Percentiles rank a stretch among this genome's conserved stretches.
Evolutionary conservation across 2,329 filamentous ascomycete species (phyloP).

Genomic region (Ophiostoma sp.): DNA sequence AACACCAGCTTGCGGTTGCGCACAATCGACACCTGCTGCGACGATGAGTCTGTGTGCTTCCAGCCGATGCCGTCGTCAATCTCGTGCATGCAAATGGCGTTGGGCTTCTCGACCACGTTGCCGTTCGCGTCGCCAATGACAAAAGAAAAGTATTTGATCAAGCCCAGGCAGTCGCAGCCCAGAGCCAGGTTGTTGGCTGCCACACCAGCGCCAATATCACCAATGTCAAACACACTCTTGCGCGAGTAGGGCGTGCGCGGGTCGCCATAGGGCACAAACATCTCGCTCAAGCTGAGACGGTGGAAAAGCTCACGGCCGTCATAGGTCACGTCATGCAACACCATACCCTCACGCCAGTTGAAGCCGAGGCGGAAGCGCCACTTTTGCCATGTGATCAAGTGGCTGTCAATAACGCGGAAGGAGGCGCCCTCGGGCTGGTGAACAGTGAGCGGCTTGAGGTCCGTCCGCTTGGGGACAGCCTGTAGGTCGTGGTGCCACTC

Average conservation of each 20-base stretch:
- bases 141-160: conserved; percentile 50
- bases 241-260: conserved; percentile 60
- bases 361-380: conserved; percentile 67
- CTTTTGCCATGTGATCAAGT: conserved; percentile 56
- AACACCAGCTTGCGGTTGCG: conserved; percentile 58
- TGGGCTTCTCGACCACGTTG: conserved; percentile 27
- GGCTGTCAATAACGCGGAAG: conserved; percentile 46
- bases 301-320: conserved; percentile 58
- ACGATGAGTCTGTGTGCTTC: conserved; percentile 66
- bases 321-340: conserved; percentile 62
- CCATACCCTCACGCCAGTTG: conserved; percentile 64
- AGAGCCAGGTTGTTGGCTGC: conserved; percentile 62
- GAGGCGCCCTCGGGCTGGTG: conserved; percentile 27
- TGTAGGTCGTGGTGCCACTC: conserved; percentile 34
- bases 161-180: conserved; percentile 65
- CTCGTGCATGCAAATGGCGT: conserved; percentile 64
- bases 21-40: conserved; percentile 50
- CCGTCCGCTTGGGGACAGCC: neutral
- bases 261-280: conserved; percentile 61
- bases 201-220: conserved; percentile 61
- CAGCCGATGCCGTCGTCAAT: conserved; percentile 64
- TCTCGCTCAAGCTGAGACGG: conserved; percentile 62
- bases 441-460: conserved; percentile 19
- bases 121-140: conserved; percentile 42
- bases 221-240: conserved; percentile 68